These are phyloP conservation scores for Lactarius psammicola DNA, from an alignment of 768 basidiomycete genomes.

Conservation along the genomic window DNA sequence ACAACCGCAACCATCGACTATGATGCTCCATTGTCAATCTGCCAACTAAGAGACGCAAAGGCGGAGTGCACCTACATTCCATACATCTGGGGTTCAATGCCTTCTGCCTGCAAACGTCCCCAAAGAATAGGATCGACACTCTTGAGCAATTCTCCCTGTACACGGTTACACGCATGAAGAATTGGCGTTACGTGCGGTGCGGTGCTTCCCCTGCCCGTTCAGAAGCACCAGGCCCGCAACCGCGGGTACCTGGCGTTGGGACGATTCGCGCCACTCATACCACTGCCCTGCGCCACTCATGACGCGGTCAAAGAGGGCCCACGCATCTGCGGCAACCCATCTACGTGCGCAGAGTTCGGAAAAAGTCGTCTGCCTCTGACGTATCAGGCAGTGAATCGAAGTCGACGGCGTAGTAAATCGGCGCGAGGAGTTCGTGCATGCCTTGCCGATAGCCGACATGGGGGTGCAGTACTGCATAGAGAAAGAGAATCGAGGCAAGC, in stretches of 20 bases:
- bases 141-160: slow-evolving; percentile 73
- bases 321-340: slow-evolving; percentile 85
- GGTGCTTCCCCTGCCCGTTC: slow-evolving; percentile 44
- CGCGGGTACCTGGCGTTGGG: slow-evolving; percentile 33
- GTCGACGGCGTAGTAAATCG: slow-evolving; percentile 79
- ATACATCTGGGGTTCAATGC: slow-evolving; percentile 95
- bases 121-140: slow-evolving; percentile 78
- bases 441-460: slow-evolving; percentile 94
- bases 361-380: slow-evolving; percentile 41
- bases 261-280: slow-evolving; percentile 50
- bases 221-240: slow-evolving; percentile 48
- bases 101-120: slow-evolving; percentile 69
- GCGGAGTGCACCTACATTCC: slow-evolving; percentile 66
- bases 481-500: slow-evolving; percentile 83
- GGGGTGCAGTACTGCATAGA: slow-evolving; percentile 76
- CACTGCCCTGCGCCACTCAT: slow-evolving; percentile 81
- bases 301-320: slow-evolving; percentile 72
- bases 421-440: slow-evolving; percentile 96
- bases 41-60: not conserved
- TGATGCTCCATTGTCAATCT: slow-evolving; percentile 20
- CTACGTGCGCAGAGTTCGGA: slow-evolving; percentile 60
- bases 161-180: slow-evolving; percentile 72
- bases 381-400: slow-evolving; percentile 65
- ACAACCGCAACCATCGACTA: slow-evolving; percentile 89
- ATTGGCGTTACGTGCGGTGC: slow-evolving; percentile 81